Conservation (phyloP, 129 eudicot genomes). For the Flaveria bidentis region DNA sequence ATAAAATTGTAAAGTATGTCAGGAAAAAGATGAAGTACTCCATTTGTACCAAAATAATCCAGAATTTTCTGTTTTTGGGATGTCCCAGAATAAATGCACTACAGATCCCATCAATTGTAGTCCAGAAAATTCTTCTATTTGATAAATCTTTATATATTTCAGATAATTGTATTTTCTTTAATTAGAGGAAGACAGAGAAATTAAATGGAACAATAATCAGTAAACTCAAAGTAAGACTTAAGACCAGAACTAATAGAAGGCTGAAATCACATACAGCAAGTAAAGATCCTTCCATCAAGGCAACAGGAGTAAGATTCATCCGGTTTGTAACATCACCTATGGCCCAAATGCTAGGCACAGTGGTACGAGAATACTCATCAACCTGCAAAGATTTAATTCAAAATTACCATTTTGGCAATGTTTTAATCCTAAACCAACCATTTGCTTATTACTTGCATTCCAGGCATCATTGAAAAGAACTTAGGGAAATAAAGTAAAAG, state of each 20-base stretch:
- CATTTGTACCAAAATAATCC: not conserved
- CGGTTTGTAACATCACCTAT: slow-evolving; percentile 90
- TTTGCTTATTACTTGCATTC: slow-evolving; percentile 1
- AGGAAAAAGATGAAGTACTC: not conserved
- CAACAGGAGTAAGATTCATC: slow-evolving; percentile 97
- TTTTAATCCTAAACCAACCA: not conserved
- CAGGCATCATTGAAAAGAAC: slow-evolving; percentile 2
- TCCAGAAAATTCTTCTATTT: not conserved
- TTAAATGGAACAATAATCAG: not conserved
- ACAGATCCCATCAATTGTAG: not conserved
- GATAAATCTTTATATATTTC: not conserved
- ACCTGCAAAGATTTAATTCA: slow-evolving; percentile 49
- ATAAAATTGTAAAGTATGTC: slow-evolving; percentile 12
- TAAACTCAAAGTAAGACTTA: not conserved
- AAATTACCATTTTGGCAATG: not conserved
- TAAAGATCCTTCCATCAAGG: slow-evolving; percentile 87
- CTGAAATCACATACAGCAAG: slow-evolving; percentile 68
- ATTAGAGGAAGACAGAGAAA: not conserved
- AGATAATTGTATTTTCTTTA: slow-evolving; percentile 2
- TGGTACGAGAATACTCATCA: slow-evolving; percentile 74
- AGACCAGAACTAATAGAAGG: slow-evolving; percentile 12
- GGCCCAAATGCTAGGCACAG: slow-evolving; percentile 90
- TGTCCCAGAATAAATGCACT: not conserved
- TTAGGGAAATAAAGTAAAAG: slow-evolving; percentile 2
- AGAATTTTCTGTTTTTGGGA: not conserved